Percentiles rank a stretch among this genome's conserved stretches.
These are phyloP conservation scores for Gelatoporia subvermispora DNA, from an alignment of 768 basidiomycete genomes.

Conservation along the genomic window DNA sequence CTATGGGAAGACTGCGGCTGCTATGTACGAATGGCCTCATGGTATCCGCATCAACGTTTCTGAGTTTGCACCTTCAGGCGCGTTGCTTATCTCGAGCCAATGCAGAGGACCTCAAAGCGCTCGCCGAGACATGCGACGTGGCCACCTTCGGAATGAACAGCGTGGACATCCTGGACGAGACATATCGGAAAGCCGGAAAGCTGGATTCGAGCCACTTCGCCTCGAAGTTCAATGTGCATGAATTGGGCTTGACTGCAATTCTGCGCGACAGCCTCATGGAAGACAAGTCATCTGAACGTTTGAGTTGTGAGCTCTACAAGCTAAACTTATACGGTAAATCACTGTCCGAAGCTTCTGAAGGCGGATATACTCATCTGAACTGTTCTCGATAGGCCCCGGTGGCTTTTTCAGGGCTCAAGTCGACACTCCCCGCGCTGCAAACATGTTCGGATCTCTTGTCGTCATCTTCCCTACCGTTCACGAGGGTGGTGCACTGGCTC, in stretches of 20 bases:
- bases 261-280: constrained; percentile 9
- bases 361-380: neutral
- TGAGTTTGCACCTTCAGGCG: too few species aligned
- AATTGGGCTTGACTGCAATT: constrained; percentile 6
- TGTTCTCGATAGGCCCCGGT: constrained; percentile 1
- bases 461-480: constrained; percentile 43
- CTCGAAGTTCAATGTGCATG: constrained; percentile 7
- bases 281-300: constrained; percentile 10
- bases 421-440: constrained; percentile 28
- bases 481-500: constrained; percentile 38
- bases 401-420: constrained; percentile 12
- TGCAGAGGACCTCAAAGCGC: constrained; percentile 1
- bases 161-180: constrained; percentile 17
- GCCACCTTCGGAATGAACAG: constrained; percentile 18
- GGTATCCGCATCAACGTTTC: too few species aligned
- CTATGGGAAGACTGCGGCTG: constrained; percentile 2
- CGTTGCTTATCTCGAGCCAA: too few species aligned
- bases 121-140: constrained; percentile 15
- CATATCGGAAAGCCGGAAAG: constrained; percentile 23
- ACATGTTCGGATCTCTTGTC: constrained; percentile 50
- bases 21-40: neutral
- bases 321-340: constrained; percentile 40
- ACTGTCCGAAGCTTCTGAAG: neutral
- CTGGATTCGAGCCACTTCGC: constrained; percentile 17
- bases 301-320: constrained; percentile 38